Conservation (phyloP, 148 eudicot species). For the Fagopyrum homotropicum region DNA sequence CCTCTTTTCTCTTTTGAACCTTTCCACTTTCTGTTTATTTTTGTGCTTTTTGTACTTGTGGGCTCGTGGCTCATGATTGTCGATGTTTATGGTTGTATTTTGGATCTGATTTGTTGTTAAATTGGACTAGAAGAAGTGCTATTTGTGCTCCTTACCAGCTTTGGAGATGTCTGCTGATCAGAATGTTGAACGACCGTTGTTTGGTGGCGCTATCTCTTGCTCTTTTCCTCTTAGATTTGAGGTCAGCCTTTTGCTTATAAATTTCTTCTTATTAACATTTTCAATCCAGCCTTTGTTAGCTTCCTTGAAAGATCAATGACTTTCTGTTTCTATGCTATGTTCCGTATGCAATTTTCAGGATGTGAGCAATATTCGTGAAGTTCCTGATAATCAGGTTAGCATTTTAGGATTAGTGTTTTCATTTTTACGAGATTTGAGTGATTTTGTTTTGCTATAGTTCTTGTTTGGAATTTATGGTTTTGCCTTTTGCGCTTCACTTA, state of each 20-base stretch:
- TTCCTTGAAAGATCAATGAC: background rate
- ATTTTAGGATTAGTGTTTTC: background rate
- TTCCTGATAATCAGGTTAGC: conserved; percentile 86
- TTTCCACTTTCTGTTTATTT: background rate
- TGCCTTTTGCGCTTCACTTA: background rate
- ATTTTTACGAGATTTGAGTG: background rate
- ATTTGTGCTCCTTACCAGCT: background rate
- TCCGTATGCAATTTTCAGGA: conserved; percentile 34
- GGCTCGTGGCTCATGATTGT: too few species aligned
- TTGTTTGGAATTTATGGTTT: background rate
- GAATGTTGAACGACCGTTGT: conserved; percentile 38
- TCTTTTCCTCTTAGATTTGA: conserved; percentile 63
- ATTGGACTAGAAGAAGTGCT: background rate
- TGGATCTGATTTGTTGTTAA: background rate
- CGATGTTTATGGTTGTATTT: background rate
- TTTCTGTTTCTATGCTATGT: background rate
- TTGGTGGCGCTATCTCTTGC: conserved; percentile 67
- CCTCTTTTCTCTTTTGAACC: background rate
- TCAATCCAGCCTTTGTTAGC: background rate
- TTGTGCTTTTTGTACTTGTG: too few species aligned
- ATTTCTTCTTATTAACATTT: conserved; percentile 1
- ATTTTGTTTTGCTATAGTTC: background rate
- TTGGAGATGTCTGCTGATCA: conserved; percentile 40
- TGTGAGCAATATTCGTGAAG: conserved; percentile 64
- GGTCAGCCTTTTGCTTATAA: conserved; percentile 25